Base-by-base conservation (phyloP, 208 protist genomes). In the Wallacemonas sp. region DNA sequence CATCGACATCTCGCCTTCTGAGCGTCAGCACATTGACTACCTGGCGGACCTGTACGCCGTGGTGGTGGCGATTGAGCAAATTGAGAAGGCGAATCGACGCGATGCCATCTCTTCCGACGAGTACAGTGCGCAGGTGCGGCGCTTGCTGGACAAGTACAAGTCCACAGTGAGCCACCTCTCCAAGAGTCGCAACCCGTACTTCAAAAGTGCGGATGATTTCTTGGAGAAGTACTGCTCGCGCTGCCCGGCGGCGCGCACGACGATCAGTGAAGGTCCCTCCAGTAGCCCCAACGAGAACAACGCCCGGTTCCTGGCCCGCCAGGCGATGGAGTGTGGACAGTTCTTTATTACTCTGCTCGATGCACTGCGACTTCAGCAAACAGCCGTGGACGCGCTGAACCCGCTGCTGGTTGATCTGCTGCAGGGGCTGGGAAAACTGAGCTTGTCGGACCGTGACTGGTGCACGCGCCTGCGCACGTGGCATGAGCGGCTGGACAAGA, bases 81-180 rank as follows among this genome's bases (percentile, higher is more conserved):
- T 99, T 2, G 97, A 99, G 62, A 96, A 95, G 68, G 97, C 96
- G 0, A 94, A 95, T 29, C 81, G 95, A 0, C 81, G 96, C 12
- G 95, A 98, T 61, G 58, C 89, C 17, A 91, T 98, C 62, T 76
- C 82, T 2, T 76, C 84, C 15, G 83, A 95, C 39, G 85, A 98
- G 77, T 98, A 97, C 76, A 68, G 55, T 27, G 42, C 74, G 6
- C 81, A 79, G 19, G 88, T 97, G 64, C 77, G 82, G 5, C 94
- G 95, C 22, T 72, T 99, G 12, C 88, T 98, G 21, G 85, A 94
- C n/a, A 98, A 98, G 79, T 98, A 95, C 78, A 97, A 97, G 68
- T 90, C 83, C 1, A 90, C 95, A 12, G 82, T 97, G 33, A 81
- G 69, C 22, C 66, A 80, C 73, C 37, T 96, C 22, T 76, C 85